A percentile compares a stretch with the other conserved stretches of the same genome.
Evolutionary conservation across 2,329 filamentous ascomycete species (phyloP).

Genomic region (Beauveria sp.): DNA sequence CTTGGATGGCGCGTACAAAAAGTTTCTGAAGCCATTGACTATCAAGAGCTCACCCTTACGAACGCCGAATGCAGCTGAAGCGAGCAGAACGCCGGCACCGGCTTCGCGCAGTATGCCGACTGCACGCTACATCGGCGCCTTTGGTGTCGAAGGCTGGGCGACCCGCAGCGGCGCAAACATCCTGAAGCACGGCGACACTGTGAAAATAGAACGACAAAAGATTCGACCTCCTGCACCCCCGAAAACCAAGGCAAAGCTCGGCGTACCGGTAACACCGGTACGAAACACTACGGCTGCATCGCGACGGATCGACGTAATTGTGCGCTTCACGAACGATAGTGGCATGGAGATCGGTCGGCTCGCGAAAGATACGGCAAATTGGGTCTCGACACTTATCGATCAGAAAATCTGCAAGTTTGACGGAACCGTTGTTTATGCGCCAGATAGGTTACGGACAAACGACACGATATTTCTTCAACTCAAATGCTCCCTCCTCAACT

Average conservation of each 20-base stretch:
- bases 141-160: conserved; percentile 87
- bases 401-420: conserved; percentile 84
- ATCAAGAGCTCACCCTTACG: not conserved
- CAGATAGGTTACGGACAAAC: conserved; percentile 76
- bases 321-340: conserved; percentile 74
- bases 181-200: conserved; percentile 71
- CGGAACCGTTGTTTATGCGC: conserved; percentile 80
- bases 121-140: conserved; percentile 75
- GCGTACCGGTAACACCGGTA: conserved; percentile 23
- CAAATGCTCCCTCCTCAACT: conserved; percentile 64
- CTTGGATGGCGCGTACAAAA: conserved; percentile 61
- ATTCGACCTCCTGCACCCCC: conserved; percentile 50
- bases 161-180: conserved; percentile 73
- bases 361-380: conserved; percentile 77
- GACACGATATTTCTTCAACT: conserved; percentile 93
- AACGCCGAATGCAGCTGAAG: not conserved
- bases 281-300: conserved; percentile 43
- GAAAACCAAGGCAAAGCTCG: conserved; percentile 37
- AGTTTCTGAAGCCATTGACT: conserved; percentile 21
- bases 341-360: conserved; percentile 82
- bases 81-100: conserved; percentile 12
- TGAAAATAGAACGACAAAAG: conserved; percentile 81
- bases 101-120: conserved; percentile 25
- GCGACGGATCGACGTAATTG: conserved; percentile 74
- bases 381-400: conserved; percentile 88